Evolutionary conservation across 148 eudicot species (phyloP).

Genomic region (Rhododendron ovatum): DNA sequence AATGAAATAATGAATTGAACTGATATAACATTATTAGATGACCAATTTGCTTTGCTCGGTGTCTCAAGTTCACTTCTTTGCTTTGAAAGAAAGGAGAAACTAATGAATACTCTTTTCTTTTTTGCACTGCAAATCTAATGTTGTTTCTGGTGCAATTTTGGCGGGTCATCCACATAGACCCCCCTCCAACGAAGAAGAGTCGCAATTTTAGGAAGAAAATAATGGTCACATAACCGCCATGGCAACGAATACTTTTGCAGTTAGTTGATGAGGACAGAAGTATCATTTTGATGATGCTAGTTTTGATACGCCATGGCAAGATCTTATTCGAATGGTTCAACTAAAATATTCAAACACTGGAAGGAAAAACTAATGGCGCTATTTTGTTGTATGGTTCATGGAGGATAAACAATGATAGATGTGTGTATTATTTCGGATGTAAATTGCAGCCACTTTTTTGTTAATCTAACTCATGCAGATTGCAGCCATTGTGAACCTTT

Average conservation of each 20-base stretch:
- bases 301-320: no score
- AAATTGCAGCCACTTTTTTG: no score
- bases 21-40: neutral
- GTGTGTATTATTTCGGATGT: no score
- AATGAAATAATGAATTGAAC: neutral
- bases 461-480: no score
- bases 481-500: no score
- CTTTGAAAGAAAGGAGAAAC: neutral
- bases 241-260: slow-evolving; percentile 48
- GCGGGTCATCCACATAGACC: slow-evolving; percentile 83
- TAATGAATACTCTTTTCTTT: neutral
- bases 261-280: neutral
- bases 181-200: slow-evolving; percentile 47
- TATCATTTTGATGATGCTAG: no score
- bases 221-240: slow-evolving; percentile 49
- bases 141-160: neutral
- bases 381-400: no score
- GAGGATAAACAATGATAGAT: no score
- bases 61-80: neutral
- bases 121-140: neutral
- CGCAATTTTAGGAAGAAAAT: slow-evolving; percentile 53
- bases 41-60: neutral
- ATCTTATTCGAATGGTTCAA: no score
- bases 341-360: no score
- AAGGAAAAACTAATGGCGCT: no score